Base-by-base conservation (phyloP, 2,329 filamentous ascomycete genomes). In the Xylaria sp. region DNA sequence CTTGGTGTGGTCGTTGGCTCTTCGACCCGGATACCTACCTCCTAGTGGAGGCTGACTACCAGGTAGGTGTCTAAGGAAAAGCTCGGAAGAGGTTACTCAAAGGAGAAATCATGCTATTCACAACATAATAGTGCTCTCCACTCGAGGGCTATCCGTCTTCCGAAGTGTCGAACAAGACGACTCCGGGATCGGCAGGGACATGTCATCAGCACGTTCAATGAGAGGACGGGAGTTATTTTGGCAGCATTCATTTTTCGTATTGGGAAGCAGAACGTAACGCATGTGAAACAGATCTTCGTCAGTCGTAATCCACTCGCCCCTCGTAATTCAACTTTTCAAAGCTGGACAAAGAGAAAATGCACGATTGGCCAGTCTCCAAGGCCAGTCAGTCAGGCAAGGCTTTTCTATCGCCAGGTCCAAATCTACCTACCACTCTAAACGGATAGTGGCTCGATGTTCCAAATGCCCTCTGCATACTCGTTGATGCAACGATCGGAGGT, bases 391-490 rank as follows among this genome's bases (percentile, higher is more conserved):
- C 44, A 30, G 23, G 23, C 23, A 30, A 30, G 23, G 23, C 44
- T 18, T 7, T 47, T 47, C 16, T 47, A 7, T 6, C 16, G 18
- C 23, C 6, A 16, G 11, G 16, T 6, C 37, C 30, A 49, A 34
- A 42, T 34, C 37, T 16, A 8, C 19, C 47, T 16, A 47, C 49
- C 1, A 4, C 5, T 47, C 48, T 78, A 76, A 35, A 78, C 78
- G 39, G 76, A 75, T 57, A 94, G 74, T 34, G 93, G 92, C 79
- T 97, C 93, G 46, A 96, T 80, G 71, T 97, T 97, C 94, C 94
- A 99, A 74, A 99, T 97, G 65, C 83, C 87, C 74, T 99, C 93
- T 0, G 94, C 94, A 76, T 99, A 99, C 80, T 97, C 92, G 70
- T 93, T 91, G 74, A 97, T 97, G 77, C 93, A 96, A 46, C 93